phyloP scores from a whole-genome alignment of 78 protist genomes.

The Monocercomonoides exilis region DNA sequence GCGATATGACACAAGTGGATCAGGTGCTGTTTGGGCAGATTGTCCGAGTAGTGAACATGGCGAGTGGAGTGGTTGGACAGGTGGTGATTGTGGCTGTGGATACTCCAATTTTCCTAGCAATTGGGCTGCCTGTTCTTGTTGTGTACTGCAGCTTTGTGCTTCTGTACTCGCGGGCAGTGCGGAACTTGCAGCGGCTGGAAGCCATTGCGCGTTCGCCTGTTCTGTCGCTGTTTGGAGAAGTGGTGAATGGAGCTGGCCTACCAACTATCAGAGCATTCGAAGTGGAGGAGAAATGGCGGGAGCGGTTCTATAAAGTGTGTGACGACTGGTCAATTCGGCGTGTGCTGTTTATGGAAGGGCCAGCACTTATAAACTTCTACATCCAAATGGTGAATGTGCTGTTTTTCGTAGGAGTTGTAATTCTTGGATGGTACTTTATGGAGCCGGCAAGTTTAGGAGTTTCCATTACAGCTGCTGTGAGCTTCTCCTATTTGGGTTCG shows the following conservation, averaged over 20 bases:
- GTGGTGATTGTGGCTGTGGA: constrained; percentile 27
- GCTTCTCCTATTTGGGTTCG: background rate
- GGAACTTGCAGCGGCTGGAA: constrained; percentile 73
- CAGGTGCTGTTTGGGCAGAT: constrained; percentile 11
- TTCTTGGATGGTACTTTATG: background rate
- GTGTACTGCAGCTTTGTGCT: constrained; percentile 52
- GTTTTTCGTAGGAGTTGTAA: background rate
- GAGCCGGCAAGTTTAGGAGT: background rate
- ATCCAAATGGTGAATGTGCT: background rate
- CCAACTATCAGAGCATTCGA: constrained; percentile 78
- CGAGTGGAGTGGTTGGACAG: constrained; percentile 9
- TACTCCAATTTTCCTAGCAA: constrained; percentile 45
- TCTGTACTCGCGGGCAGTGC: constrained; percentile 46
- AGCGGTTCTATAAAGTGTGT: background rate
- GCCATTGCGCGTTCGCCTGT: constrained; percentile 69
- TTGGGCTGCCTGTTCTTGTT: constrained; percentile 39
- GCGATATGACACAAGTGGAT: background rate
- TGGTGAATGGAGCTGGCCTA: constrained; percentile 61
- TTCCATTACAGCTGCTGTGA: background rate
- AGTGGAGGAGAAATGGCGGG: background rate
- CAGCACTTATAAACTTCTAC: background rate
- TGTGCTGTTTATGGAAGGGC: background rate
- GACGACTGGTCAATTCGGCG: background rate
- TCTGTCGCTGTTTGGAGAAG: constrained; percentile 63
- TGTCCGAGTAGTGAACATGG: background rate